Conservation (phyloP, 2,329 filamentous ascomycete genomes). For the Aspergillus costaricaensis region DNA sequence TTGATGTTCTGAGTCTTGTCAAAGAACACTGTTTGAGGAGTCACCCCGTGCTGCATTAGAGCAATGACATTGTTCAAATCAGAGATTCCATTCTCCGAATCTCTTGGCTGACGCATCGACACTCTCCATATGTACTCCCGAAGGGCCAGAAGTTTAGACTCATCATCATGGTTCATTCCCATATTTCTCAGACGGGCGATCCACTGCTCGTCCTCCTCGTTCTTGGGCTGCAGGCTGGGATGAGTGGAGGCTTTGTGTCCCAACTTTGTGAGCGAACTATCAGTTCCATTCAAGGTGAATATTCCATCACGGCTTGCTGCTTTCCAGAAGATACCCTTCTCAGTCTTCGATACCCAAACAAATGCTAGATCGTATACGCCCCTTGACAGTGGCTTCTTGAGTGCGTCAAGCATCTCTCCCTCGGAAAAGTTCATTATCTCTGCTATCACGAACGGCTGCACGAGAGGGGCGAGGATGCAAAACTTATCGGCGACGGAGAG, state of each 20-base stretch:
- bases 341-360: constrained; percentile 79
- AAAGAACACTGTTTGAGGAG: constrained; percentile 88
- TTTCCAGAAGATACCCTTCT: constrained; percentile 87
- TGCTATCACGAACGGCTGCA: constrained; percentile 79
- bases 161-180: constrained; percentile 79
- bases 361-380: constrained; percentile 81
- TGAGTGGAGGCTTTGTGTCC: constrained; percentile 45
- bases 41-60: constrained; percentile 73
- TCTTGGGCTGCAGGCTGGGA: constrained; percentile 65
- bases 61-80: constrained; percentile 69
- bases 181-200: constrained; percentile 80
- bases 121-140: constrained; percentile 90
- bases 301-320: constrained; percentile 68
- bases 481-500: constrained; percentile 77
- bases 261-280: constrained; percentile 59
- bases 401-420: constrained; percentile 71
- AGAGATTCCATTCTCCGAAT: constrained; percentile 42
- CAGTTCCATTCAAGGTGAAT: constrained; percentile 65
- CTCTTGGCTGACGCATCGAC: constrained; percentile 68
- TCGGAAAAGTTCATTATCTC: constrained; percentile 70
- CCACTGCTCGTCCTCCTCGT: constrained; percentile 94
- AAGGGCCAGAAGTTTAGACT: constrained; percentile 82
- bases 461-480: constrained; percentile 78
- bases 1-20: constrained; percentile 68
- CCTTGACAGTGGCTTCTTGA: constrained; percentile 79